Evolutionary conservation across 495 filamentous ascomycete genomes (phyloP), one percentile per base, ranked within the genome.

Genomic region (Tuber melanosporum): DNA sequence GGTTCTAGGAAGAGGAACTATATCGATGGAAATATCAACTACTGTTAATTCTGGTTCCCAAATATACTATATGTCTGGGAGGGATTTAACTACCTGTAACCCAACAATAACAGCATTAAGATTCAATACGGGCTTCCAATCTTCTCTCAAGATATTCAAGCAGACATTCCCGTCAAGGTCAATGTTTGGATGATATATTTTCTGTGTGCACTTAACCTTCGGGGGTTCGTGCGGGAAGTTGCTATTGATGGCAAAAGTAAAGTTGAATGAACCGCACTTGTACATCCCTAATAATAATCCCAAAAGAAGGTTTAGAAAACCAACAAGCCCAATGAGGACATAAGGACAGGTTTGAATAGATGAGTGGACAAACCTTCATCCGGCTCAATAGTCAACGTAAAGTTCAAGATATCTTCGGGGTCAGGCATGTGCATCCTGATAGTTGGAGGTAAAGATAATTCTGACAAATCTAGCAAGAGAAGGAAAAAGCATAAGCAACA

Each of bases 101-200:
- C 95, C 95, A 36, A 99, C 94, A 82, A 99, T 95, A 43, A 98
- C 94, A 19, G 95, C 94, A 85, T 98, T 97, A 82, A 99, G 85
- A 83, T 98, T 98, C 83, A 99, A 86, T 36, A 98, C 95, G 0
- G 95, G 95, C 86, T 98, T 98, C 95, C 95, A 99, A 86, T 99
- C 95, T 87, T 98, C 95, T 75, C 95, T 87, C 82, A 99, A 85
- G 76, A 99, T 98, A 84, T 99, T 99, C 80, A 99, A 85, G 86
- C 95, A 99, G 20, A 99, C 94, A 83, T 99, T 99, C 57, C 95
- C 95, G 82, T 99, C 95, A 71, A 97, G 87, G 84, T 99, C 95
- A 84, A 99, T 98, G 85, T 99, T 99, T 17, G 95, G 95, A 82
- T 99, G 95, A 86, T 99, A 99, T 80, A 98, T 98, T 88, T 97